A percentile compares a stretch with the other conserved stretches of the same genome.
Conservation (phyloP, 2,329 filamentous ascomycete genomes). For the Purpureocillium takamizusanense region DNA sequence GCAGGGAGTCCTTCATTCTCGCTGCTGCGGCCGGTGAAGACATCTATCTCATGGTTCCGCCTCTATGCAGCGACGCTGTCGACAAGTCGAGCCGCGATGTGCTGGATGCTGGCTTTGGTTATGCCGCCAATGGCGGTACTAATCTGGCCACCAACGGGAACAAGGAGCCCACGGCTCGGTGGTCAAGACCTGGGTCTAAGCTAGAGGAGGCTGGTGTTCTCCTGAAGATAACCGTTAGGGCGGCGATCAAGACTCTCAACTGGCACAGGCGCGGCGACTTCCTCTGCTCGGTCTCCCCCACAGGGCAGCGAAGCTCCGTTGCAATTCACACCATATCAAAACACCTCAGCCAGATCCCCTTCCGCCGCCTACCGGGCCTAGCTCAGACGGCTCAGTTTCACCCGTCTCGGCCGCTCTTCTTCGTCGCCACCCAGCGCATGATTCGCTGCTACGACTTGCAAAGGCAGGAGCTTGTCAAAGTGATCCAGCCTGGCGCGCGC, state of each 20-base stretch:
- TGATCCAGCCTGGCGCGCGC: slow-evolving; percentile 83
- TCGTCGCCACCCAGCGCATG: slow-evolving; percentile 88
- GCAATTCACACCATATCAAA: slow-evolving; percentile 93
- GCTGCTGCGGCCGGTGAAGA: slow-evolving; percentile 79
- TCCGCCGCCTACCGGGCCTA: slow-evolving; percentile 66
- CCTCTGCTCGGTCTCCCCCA: slow-evolving; percentile 82
- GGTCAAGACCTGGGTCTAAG: slow-evolving; percentile 67
- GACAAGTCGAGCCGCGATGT: slow-evolving; percentile 67
- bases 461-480: slow-evolving; percentile 84
- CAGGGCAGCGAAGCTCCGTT: slow-evolving; percentile 69
- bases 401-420: slow-evolving; percentile 84
- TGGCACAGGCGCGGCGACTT: slow-evolving; percentile 96
- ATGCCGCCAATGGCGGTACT: slow-evolving; percentile 64
- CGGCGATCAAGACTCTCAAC: slow-evolving; percentile 75
- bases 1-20: slow-evolving; percentile 69
- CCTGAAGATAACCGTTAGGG: slow-evolving; percentile 70
- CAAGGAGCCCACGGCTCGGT: slow-evolving; percentile 68
- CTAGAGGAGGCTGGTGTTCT: slow-evolving; percentile 73
- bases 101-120: slow-evolving; percentile 86
- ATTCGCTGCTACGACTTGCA: slow-evolving; percentile 93
- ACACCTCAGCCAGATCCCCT: slow-evolving; percentile 89
- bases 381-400: slow-evolving; percentile 92
- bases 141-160: slow-evolving; percentile 19
- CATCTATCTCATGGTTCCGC: slow-evolving; percentile 75
- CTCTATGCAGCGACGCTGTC: slow-evolving; percentile 61